A percentile compares a stretch with the other conserved stretches of the same genome.
These are phyloP conservation scores for Acanthamoeba healyi DNA, from an alignment of 208 protist genomes.

Conservation along the genomic window DNA sequence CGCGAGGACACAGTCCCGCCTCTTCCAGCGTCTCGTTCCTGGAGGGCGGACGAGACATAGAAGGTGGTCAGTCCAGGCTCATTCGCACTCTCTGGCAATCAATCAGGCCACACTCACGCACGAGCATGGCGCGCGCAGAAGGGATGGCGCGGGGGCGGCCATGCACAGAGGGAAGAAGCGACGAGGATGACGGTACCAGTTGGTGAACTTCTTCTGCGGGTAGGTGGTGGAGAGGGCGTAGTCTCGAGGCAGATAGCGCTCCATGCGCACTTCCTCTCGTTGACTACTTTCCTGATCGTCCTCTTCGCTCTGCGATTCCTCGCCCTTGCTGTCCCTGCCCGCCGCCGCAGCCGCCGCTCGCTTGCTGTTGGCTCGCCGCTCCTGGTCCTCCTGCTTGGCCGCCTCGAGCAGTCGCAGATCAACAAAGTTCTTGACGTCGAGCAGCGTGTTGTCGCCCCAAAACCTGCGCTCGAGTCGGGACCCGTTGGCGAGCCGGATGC, in stretches of 20 bases:
- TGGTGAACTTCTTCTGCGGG: conserved; percentile 12
- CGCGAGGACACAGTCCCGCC: background rate
- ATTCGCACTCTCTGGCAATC: too few species aligned
- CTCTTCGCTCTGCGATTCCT: background rate
- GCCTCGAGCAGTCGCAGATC: background rate
- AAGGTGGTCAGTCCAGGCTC: background rate
- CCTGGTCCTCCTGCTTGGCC: background rate
- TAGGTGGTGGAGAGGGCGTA: background rate
- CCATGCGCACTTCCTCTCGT: background rate
- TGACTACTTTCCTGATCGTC: background rate
- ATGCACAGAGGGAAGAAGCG: background rate
- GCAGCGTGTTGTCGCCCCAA: conserved; percentile 17
- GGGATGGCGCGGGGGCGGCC: too few species aligned
- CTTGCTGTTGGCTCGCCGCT: background rate
- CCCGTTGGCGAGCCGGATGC: background rate
- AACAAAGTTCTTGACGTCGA: conserved; percentile 26
- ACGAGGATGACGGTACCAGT: background rate
- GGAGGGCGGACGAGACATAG: background rate
- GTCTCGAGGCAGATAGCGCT: background rate
- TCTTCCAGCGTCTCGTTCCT: background rate
- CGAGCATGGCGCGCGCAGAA: too few species aligned
- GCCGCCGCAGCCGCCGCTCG: background rate
- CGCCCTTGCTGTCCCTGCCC: background rate
- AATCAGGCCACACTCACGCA: background rate
- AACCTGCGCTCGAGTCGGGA: background rate